Percentiles rank a stretch among this genome's conserved stretches.
These are phyloP conservation scores for Cudoniella acicularis DNA, from an alignment of 495 filamentous ascomycete species.

Conservation along the genomic window DNA sequence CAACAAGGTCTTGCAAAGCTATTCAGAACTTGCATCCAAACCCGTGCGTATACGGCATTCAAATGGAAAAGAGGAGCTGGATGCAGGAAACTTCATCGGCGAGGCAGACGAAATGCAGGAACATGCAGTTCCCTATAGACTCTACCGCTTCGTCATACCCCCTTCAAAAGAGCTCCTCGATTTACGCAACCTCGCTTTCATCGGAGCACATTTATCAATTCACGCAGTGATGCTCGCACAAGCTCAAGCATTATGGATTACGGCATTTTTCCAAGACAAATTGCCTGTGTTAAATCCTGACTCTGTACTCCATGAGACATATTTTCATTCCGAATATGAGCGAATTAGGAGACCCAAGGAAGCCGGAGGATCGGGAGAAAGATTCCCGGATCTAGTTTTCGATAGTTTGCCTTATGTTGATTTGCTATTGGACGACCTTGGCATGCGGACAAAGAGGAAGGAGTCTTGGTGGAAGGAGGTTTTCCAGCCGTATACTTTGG, in stretches of 20 bases:
- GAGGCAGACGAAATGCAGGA: constrained; percentile 5
- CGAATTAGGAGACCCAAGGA: constrained; percentile 63
- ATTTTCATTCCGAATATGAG: constrained; percentile 75
- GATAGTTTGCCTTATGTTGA: constrained; percentile 78
- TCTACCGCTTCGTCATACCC: constrained; percentile 71
- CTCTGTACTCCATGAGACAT: constrained; percentile 59
- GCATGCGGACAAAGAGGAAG: constrained; percentile 15
- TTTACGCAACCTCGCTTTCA: constrained; percentile 61
- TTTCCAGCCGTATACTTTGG: constrained; percentile 51
- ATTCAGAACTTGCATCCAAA: neutral
- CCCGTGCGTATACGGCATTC: neutral
- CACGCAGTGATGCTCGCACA: constrained; percentile 61
- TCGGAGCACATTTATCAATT: constrained; percentile 62
- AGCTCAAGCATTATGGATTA: constrained; percentile 68
- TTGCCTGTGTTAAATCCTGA: constrained; percentile 55
- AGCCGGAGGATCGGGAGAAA: constrained; percentile 59
- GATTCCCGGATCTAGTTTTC: constrained; percentile 70
- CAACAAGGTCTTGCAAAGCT: neutral
- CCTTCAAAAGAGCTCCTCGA: constrained; percentile 45
- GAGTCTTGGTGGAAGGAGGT: constrained; percentile 40
- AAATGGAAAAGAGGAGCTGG: neutral
- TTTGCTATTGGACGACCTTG: constrained; percentile 18
- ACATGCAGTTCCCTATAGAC: constrained; percentile 39
- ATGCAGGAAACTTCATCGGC: neutral
- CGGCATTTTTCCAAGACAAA: constrained; percentile 52